Percentiles rank a stretch among this genome's conserved stretches.
Conservation (phyloP, 2,329 filamentous ascomycete species). For the Trichoderma pleuroti region DNA sequence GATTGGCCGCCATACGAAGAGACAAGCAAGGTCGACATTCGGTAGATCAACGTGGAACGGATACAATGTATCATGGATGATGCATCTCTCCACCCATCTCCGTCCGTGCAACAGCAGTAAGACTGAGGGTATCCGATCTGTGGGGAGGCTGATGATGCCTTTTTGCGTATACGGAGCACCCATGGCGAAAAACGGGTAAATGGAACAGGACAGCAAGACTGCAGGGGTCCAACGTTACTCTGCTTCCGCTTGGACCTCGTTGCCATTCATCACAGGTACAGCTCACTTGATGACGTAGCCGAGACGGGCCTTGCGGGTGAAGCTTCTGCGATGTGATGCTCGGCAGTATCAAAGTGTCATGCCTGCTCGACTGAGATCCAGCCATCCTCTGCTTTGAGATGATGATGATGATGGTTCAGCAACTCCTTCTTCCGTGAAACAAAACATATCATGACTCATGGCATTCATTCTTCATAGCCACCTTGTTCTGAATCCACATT, state of each 20-base stretch:
- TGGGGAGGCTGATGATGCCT: not conserved
- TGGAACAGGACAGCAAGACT: too few species aligned
- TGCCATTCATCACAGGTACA: not conserved
- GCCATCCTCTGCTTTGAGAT: not conserved
- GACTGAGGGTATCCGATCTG: not conserved
- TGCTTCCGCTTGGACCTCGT: not conserved
- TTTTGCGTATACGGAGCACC: too few species aligned
- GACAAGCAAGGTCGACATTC: not conserved
- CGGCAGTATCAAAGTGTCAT: not conserved
- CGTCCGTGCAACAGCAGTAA: not conserved
- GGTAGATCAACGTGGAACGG: not conserved
- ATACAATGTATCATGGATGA: not conserved
- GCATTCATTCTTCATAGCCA: not conserved
- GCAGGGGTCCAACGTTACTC: not conserved
- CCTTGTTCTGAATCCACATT: not conserved
- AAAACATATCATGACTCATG: not conserved
- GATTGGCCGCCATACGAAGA: not conserved
- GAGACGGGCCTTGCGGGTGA: not conserved
- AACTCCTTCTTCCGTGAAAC: not conserved
- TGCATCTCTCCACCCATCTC: not conserved
- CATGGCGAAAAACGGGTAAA: not conserved
- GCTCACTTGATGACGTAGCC: not conserved
- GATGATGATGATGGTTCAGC: not conserved
- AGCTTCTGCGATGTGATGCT: not conserved
- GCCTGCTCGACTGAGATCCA: not conserved